Percentiles rank a stretch among this genome's conserved stretches.
Conservation (phyloP, 2,329 filamentous ascomycete species). For the Lasiodiplodia sp. region DNA sequence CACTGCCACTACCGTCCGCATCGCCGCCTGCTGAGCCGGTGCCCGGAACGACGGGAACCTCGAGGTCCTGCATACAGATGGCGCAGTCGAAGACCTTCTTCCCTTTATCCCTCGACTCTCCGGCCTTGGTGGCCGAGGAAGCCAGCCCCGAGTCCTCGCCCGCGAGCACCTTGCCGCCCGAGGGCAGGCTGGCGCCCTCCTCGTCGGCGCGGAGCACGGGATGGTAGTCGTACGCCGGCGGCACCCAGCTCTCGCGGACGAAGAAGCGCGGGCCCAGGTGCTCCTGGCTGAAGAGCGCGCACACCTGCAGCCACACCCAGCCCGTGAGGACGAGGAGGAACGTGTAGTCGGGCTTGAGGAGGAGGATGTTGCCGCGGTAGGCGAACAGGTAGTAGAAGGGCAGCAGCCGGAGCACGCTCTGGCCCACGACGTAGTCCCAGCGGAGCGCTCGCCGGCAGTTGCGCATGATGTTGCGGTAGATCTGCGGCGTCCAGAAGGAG, state of each 20-base stretch:
- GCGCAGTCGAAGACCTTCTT: conserved; percentile 83
- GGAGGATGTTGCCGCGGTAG: conserved; percentile 79
- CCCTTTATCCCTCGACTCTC: conserved; percentile 60
- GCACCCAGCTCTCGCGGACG: conserved; percentile 71
- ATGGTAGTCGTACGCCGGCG: conserved; percentile 90
- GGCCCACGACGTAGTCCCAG: conserved; percentile 89
- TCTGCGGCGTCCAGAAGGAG: conserved; percentile 92
- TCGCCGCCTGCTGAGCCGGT: conserved; percentile 59
- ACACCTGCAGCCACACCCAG: conserved; percentile 90
- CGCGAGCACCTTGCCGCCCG: conserved; percentile 61
- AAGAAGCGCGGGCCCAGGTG: conserved; percentile 89
- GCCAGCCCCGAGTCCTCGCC: conserved; percentile 35
- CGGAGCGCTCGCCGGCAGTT: conserved; percentile 91
- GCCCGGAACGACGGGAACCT: conserved; percentile 78
- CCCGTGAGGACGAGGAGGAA: conserved; percentile 70
- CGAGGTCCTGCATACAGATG: conserved; percentile 90
- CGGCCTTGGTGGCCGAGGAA: conserved; percentile 36
- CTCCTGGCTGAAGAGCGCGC: conserved; percentile 80
- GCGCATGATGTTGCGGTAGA: conserved; percentile 85
- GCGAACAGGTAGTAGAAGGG: conserved; percentile 89
- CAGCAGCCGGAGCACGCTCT: conserved; percentile 77
- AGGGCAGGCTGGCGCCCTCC: conserved; percentile 76
- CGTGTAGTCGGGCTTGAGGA: conserved; percentile 71
- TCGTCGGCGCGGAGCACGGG: conserved; percentile 87
- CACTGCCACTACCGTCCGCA: conserved; percentile 55